A percentile compares a stretch with the other conserved stretches of the same genome.
These are phyloP conservation scores for Tothia fuscella DNA, from an alignment of 2,329 filamentous ascomycete species.

Conservation along the genomic window DNA sequence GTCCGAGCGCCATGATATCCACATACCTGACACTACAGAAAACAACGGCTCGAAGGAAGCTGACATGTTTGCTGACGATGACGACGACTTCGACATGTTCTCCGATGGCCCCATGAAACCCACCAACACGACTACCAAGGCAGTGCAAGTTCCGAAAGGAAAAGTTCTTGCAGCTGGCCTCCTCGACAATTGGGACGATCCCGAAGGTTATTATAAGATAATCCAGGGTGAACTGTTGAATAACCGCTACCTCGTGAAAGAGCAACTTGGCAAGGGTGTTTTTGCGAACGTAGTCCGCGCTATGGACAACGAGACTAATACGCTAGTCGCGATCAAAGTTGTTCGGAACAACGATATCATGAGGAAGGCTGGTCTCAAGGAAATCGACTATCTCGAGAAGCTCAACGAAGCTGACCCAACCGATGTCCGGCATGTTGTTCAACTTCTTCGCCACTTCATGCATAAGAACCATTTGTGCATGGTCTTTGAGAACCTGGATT, in stretches of 20 bases:
- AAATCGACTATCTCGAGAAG: slow-evolving; percentile 85
- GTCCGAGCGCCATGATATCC: slow-evolving; percentile 30
- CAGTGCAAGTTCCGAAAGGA: slow-evolving; percentile 4
- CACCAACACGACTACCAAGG: background rate
- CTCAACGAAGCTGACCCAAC: slow-evolving; percentile 77
- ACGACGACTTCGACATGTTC: slow-evolving; percentile 73
- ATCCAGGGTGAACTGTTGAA: slow-evolving; percentile 85
- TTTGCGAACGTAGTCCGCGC: slow-evolving; percentile 94
- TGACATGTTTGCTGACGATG: slow-evolving; percentile 51
- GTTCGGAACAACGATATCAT: slow-evolving; percentile 94
- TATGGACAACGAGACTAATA: slow-evolving; percentile 56
- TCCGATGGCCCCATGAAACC: slow-evolving; percentile 57
- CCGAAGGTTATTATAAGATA: slow-evolving; percentile 93
- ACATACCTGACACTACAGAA: slow-evolving; percentile 25
- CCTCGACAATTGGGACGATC: slow-evolving; percentile 86
- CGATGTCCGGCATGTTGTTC: slow-evolving; percentile 83
- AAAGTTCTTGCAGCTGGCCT: slow-evolving; percentile 55
- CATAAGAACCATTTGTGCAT: slow-evolving; percentile 94
- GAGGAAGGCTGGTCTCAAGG: slow-evolving; percentile 80
- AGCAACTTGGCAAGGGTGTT: slow-evolving; percentile 83
- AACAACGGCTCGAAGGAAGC: slow-evolving; percentile 36
- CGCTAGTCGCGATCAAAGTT: slow-evolving; percentile 90
- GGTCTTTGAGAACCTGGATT: slow-evolving; percentile 87
- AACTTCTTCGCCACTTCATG: slow-evolving; percentile 77
- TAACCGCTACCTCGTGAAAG: slow-evolving; percentile 77